Conservation (phyloP, 2,329 filamentous ascomycete genomes). For the Phoma herbarum region DNA sequence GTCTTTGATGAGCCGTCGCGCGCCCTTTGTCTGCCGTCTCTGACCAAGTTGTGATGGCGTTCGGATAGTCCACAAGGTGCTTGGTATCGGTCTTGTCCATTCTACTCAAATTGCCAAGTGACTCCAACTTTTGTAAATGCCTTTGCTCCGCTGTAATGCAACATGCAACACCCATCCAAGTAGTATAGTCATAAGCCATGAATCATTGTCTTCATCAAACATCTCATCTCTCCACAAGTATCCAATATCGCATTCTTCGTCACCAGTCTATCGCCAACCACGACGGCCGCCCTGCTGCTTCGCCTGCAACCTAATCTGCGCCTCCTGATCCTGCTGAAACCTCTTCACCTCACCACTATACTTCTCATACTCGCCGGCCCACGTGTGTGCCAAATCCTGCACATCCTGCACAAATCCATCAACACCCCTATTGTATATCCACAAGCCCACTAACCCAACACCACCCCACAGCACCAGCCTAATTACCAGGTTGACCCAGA, state of each 20-base stretch:
- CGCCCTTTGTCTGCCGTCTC: neutral
- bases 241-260: neutral
- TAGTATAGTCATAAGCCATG: slow-evolving; percentile 17
- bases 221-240: neutral
- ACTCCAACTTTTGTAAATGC: slow-evolving; percentile 1
- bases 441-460: slow-evolving; percentile 64
- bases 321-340: slow-evolving; percentile 38
- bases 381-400: slow-evolving; percentile 44
- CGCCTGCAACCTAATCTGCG: slow-evolving; percentile 36
- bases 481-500: slow-evolving; percentile 75
- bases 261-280: slow-evolving; percentile 10
- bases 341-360: slow-evolving; percentile 44
- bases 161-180: slow-evolving; percentile 6
- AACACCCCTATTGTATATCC: slow-evolving; percentile 68
- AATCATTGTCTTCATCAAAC: slow-evolving; percentile 6
- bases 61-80: neutral
- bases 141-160: slow-evolving; percentile 8
- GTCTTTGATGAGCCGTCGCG: neutral
- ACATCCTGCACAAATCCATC: slow-evolving; percentile 71
- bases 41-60: neutral
- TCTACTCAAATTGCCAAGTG: neutral
- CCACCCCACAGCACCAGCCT: slow-evolving; percentile 70
- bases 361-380: slow-evolving; percentile 51
- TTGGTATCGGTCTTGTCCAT: neutral
- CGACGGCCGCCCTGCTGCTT: slow-evolving; percentile 23